These are phyloP conservation scores for Cladosporium oxysporum DNA, from an alignment of 2,329 filamentous ascomycete species.

Conservation along the genomic window DNA sequence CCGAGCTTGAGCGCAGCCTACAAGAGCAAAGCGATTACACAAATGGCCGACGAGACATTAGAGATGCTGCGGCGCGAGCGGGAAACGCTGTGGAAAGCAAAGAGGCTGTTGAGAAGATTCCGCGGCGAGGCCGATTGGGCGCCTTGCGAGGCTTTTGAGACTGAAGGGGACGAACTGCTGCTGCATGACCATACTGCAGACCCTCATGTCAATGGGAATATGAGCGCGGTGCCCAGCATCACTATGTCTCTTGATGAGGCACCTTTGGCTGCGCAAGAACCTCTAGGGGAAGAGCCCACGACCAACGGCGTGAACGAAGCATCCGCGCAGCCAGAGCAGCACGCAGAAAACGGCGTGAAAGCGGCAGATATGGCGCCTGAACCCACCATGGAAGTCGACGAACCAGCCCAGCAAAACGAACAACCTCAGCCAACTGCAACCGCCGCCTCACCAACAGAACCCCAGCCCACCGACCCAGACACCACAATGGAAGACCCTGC, in stretches of 20 bases:
- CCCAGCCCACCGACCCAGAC: conserved; percentile 8
- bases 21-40: conserved; percentile 69
- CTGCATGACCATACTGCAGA: conserved; percentile 14
- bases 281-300: conserved; percentile 2
- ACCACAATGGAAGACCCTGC: conserved; percentile 19
- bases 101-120: conserved; percentile 70
- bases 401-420: not conserved
- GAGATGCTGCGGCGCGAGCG: conserved; percentile 76
- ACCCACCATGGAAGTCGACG: not conserved
- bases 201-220: conserved; percentile 18
- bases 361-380: conserved; percentile 25
- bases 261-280: conserved; percentile 13
- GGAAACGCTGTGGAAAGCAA: conserved; percentile 70
- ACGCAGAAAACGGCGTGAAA: conserved; percentile 28
- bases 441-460: not conserved
- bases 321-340: conserved; percentile 19
- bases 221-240: conserved; percentile 29
- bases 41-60: conserved; percentile 69
- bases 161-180: conserved; percentile 49
- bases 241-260: conserved; percentile 23
- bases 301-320: conserved; percentile 18
- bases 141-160: conserved; percentile 56
- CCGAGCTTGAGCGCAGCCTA: conserved; percentile 75
- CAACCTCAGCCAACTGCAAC: not conserved
- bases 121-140: conserved; percentile 73